phyloP scores from a whole-genome alignment of 2,329 filamentous ascomycete species.

The Phoma sp. region DNA sequence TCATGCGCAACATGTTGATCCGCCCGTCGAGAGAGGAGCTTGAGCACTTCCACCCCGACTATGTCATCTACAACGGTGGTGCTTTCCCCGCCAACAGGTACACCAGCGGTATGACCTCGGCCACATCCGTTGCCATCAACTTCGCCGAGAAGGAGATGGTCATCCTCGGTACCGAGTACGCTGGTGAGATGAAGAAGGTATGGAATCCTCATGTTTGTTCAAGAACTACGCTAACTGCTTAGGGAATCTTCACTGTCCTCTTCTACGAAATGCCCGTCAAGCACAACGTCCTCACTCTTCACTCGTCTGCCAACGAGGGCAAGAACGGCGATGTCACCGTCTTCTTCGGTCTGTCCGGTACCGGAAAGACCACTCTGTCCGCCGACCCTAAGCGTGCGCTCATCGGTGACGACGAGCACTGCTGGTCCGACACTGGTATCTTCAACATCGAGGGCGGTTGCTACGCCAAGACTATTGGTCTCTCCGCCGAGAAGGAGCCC shows the following conservation, averaged over 20 bases:
- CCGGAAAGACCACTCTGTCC: conserved; percentile 97
- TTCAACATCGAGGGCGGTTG: conserved; percentile 99
- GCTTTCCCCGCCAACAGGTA: conserved; percentile 98
- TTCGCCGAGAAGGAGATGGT: conserved; percentile 99
- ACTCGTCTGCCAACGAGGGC: conserved; percentile 98
- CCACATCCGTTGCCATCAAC: conserved; percentile 97
- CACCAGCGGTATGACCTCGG: conserved; percentile 98
- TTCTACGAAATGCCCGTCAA: conserved; percentile 99
- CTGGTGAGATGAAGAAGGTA: conserved; percentile 59
- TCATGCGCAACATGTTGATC: conserved; percentile 99
- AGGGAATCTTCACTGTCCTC: conserved; percentile 97
- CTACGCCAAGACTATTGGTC: conserved; percentile 98
- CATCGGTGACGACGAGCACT: conserved; percentile 99
- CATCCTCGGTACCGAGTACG: conserved; percentile 98
- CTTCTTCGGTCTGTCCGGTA: conserved; percentile 98
- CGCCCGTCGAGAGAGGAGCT: conserved; percentile 89
- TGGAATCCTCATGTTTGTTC: too few relatives aligned
- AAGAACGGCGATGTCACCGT: conserved; percentile 93
- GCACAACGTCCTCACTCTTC: conserved; percentile 97
- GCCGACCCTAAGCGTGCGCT: conserved; percentile 95
- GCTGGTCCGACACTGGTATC: conserved; percentile 94
- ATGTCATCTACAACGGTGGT: conserved; percentile 99
- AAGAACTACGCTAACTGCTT: conserved; percentile 71
- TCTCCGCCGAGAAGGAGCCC: conserved; percentile 98
- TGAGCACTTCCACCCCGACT: conserved; percentile 97